Conservation (phyloP, 1,284 basidiomycete genomes). For the Pulveroboletus sp. region DNA sequence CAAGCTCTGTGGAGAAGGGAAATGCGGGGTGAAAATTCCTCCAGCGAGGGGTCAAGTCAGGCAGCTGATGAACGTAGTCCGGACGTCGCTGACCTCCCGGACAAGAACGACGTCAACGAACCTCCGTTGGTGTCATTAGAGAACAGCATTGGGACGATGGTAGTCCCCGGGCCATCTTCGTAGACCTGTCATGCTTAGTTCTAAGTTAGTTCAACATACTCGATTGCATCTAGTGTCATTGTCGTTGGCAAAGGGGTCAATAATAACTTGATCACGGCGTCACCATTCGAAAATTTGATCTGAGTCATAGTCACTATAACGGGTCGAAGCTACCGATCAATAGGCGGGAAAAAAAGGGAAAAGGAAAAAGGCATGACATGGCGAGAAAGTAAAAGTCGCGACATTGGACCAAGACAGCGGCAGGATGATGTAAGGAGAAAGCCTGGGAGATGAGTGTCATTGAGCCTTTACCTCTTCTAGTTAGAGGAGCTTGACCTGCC, state of each 20-base stretch:
- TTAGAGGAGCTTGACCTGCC: no score
- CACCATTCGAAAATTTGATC: no score
- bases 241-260: no score
- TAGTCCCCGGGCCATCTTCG: background rate
- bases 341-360: no score
- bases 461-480: no score
- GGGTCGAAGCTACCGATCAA: no score
- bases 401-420: no score
- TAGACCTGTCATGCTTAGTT: conserved; percentile 9
- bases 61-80: background rate
- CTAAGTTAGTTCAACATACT: background rate
- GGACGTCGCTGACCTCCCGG: background rate
- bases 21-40: background rate
- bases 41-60: background rate
- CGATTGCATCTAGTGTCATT: background rate
- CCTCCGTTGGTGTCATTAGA: background rate
- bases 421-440: no score
- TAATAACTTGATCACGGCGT: no score
- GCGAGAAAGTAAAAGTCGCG: no score
- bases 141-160: background rate
- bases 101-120: background rate
- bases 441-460: no score
- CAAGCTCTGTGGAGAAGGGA: background rate
- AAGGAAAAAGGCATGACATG: no score
- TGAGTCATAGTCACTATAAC: background rate